Conservation (phyloP, 2,329 filamentous ascomycete species). For the Epicoccum nigrum region DNA sequence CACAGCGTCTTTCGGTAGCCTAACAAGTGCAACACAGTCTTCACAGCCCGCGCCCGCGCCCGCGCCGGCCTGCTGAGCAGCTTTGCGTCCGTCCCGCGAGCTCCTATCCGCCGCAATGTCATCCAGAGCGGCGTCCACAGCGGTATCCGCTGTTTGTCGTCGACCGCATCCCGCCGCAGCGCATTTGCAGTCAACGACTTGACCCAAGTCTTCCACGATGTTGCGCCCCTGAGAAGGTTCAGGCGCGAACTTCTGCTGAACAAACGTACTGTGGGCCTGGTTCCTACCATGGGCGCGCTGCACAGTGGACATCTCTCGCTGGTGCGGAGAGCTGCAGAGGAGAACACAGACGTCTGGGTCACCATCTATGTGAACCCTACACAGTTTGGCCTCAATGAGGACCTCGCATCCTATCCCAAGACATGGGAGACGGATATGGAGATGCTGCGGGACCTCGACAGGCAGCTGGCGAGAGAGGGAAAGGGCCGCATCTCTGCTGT, state of each 20-base stretch:
- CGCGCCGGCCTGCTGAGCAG: constrained; percentile 2
- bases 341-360: constrained; percentile 87
- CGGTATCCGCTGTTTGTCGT: constrained; percentile 29
- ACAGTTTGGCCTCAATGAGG: constrained; percentile 89
- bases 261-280: constrained; percentile 78
- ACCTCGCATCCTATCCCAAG: constrained; percentile 85
- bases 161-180: constrained; percentile 25
- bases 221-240: constrained; percentile 72
- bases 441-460: constrained; percentile 70
- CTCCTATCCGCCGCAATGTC: constrained; percentile 13
- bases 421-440: constrained; percentile 82
- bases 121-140: too few relatives aligned
- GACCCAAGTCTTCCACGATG: constrained; percentile 77
- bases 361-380: constrained; percentile 96
- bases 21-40: constrained; percentile 23
- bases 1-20: constrained; percentile 18
- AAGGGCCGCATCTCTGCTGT: constrained; percentile 76
- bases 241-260: constrained; percentile 69
- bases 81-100: constrained; percentile 6
- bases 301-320: constrained; percentile 89
- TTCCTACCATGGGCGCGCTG: constrained; percentile 98
- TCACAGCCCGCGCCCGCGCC: constrained; percentile 8
- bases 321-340: constrained; percentile 79
- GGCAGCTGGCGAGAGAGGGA: constrained; percentile 64
- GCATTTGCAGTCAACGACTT: constrained; percentile 24